Percentiles rank a stretch among this genome's conserved stretches.
These are phyloP conservation scores for Trichoderma polysporum DNA, from an alignment of 2,329 filamentous ascomycete species.

Conservation along the genomic window DNA sequence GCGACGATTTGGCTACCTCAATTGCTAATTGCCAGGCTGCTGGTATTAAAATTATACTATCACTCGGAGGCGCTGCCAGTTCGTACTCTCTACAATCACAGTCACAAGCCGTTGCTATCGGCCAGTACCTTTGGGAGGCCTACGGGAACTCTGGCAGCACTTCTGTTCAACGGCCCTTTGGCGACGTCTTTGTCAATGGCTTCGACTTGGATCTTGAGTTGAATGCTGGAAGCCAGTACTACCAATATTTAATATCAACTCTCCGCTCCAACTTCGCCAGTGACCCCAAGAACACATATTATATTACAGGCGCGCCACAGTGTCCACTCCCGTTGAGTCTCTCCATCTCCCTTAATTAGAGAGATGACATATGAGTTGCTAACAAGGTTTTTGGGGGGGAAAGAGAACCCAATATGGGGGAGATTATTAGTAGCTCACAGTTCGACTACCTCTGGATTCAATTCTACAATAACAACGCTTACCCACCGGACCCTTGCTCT, in stretches of 20 bases:
- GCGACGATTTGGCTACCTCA: slow-evolving; percentile 39
- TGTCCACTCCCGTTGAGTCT: slow-evolving; percentile 33
- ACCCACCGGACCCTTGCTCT: background rate
- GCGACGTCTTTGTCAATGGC: slow-evolving; percentile 48
- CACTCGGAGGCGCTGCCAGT: slow-evolving; percentile 43
- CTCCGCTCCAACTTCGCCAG: slow-evolving; percentile 34
- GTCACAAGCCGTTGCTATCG: slow-evolving; percentile 20
- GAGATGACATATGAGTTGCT: background rate
- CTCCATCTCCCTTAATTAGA: background rate
- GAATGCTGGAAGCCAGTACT: slow-evolving; percentile 35
- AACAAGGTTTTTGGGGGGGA: background rate
- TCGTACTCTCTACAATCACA: slow-evolving; percentile 33
- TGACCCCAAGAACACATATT: slow-evolving; percentile 31
- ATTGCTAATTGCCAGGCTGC: slow-evolving; percentile 44
- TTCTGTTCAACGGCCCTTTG: slow-evolving; percentile 43
- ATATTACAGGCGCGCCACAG: slow-evolving; percentile 46
- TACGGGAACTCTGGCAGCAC: slow-evolving; percentile 42
- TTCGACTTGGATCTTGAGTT: slow-evolving; percentile 53
- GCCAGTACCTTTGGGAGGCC: slow-evolving; percentile 37
- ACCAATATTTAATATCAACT: slow-evolving; percentile 32
- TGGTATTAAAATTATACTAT: slow-evolving; percentile 47
- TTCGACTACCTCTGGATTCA: slow-evolving; percentile 40
- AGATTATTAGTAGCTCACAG: background rate
- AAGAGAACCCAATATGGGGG: background rate
- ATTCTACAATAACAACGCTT: slow-evolving; percentile 47